Evolutionary conservation across 2,329 filamentous ascomycete genomes (phyloP), one percentile per base, ranked within the genome.

Genomic region (Sarocladiaceae sp.): DNA sequence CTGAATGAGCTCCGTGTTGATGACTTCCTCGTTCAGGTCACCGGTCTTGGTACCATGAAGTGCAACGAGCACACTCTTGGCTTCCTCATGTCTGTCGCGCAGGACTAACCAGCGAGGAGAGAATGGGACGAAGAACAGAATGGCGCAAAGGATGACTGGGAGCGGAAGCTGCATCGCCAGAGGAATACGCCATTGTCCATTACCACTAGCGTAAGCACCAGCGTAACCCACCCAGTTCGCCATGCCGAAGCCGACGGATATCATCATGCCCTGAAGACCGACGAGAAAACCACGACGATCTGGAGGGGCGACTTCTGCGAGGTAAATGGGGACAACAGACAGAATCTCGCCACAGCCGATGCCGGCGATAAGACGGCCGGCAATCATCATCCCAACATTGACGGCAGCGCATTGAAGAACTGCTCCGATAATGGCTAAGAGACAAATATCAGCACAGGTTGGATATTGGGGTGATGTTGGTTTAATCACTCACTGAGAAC

Each of bases 231-330:
- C 48, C 53, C 56, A 59, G 42, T 61, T 58, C 0, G 59, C 55
- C 0, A 58, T 18, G 11, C 50, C 46, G n/a, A 58, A 59, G 26
- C 57, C 54, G 18, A 54, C 52, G 11, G 55, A 52, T 17, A 56
- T 53, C 25, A 57, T 46, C 17, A 70, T 51, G 13, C 64, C 60
- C 50, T 74, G 70, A 1, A 69, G 60, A 0, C 70, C 71, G 0
- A 75, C 70, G 2, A 75, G 63, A 0, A 66, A 66, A 2, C 72
- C 73, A 8, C 73, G 69, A 6, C 73, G 65, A 29, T 72, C 69
- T 2, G 74, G 71, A 2, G 69, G 69, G 0, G 71, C 68, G 4
- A 74, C 65, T 56, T 74, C 72, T 23, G 69, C 67, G 59, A 70
- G 75, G 54, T 66, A 66, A n/a, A 67, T 64, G n/a, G 65, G 71